phyloP scores from a whole-genome alignment of 2,329 filamentous ascomycete species.

The Neospermospora avenae region DNA sequence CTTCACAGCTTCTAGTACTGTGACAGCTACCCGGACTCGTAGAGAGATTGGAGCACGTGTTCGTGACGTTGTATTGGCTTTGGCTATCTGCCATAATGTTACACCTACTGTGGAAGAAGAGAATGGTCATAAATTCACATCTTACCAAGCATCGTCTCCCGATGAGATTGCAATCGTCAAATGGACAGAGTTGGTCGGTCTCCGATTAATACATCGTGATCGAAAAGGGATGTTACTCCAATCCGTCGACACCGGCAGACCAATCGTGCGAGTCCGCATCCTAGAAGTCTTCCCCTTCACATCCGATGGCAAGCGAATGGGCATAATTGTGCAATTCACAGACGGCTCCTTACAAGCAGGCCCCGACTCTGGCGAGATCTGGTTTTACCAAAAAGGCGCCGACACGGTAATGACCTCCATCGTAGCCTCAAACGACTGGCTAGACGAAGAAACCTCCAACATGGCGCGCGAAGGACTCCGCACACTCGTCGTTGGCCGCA shows the following conservation, averaged over 20 bases:
- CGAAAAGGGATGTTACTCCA: conserved; percentile 81
- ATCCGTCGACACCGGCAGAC: conserved; percentile 67
- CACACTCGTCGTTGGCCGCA: conserved; percentile 92
- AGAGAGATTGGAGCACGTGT: conserved; percentile 93
- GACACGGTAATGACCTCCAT: conserved; percentile 98
- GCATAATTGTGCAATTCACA: conserved; percentile 87
- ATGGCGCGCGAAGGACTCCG: conserved; percentile 96
- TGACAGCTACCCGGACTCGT: conserved; percentile 72
- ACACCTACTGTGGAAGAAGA: conserved; percentile 87
- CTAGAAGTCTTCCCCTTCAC: conserved; percentile 97
- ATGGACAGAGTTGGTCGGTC: conserved; percentile 90
- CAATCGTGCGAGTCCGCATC: conserved; percentile 81
- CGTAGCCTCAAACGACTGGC: conserved; percentile 94
- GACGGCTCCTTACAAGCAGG: conserved; percentile 51
- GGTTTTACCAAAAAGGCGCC: conserved; percentile 98
- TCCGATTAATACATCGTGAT: conserved; percentile 81
- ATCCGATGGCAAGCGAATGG: conserved; percentile 97
- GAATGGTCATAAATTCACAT: conserved; percentile 71
- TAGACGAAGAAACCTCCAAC: conserved; percentile 98
- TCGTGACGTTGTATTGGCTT: conserved; percentile 84
- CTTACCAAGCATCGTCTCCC: conserved; percentile 94
- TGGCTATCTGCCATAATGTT: conserved; percentile 95
- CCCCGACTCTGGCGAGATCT: conserved; percentile 71
- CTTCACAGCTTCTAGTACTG: conserved; percentile 55
- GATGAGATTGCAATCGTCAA: conserved; percentile 97